Conservation (phyloP, 352 stramenopile species). For the Saprolegnia diclina region DNA sequence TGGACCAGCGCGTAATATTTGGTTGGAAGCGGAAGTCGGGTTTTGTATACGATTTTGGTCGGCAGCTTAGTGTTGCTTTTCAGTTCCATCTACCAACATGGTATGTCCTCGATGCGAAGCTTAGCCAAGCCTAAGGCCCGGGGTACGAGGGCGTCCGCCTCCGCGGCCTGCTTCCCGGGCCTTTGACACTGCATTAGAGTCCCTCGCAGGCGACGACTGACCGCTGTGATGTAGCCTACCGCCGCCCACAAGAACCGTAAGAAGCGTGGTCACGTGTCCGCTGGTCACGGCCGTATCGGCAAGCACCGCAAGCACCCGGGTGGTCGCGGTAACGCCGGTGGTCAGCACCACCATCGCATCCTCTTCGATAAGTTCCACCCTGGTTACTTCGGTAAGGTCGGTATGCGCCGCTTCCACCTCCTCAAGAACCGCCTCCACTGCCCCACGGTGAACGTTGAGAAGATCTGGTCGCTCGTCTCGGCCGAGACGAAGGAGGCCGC, state of each 20-base stretch:
- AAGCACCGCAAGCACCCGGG: conserved; percentile 99
- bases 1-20: conserved; percentile 8
- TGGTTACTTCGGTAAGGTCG: conserved; percentile 99
- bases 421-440: conserved; percentile 96
- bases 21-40: neutral
- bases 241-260: conserved; percentile 96
- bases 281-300: conserved; percentile 99
- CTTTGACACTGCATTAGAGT: neutral
- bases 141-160: neutral
- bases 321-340: conserved; percentile 99
- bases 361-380: conserved; percentile 99
- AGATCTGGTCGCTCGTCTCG: conserved; percentile 98
- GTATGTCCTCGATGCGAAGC: conserved; percentile 7
- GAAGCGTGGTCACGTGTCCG: conserved; percentile 99
- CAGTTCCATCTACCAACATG: conserved; percentile 28
- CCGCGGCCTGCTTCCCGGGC: neutral
- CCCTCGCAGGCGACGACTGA: neutral
- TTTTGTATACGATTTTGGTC: neutral
- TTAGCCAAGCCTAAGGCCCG: neutral
- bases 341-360: conserved; percentile 99
- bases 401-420: conserved; percentile 99
- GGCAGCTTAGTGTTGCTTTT: conserved; percentile 26
- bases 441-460: conserved; percentile 98
- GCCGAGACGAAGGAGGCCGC: conserved; percentile 97
- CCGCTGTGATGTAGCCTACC: conserved; percentile 45